Evolutionary conservation across 805 yeast genomes (phyloP).

Genomic region (Myxozyma lipomycoides): DNA sequence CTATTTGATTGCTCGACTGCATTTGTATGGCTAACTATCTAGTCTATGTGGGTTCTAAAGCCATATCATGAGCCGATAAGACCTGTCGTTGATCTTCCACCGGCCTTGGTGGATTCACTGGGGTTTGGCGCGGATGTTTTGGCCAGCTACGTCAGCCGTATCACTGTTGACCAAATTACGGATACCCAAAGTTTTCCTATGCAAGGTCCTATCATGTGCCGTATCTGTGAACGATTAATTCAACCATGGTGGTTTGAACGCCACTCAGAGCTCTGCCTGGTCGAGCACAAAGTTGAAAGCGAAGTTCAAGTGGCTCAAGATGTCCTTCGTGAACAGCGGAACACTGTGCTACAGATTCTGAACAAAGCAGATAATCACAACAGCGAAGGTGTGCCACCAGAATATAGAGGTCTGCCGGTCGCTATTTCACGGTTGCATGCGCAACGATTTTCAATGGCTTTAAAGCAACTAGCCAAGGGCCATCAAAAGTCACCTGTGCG

Average conservation of each 20-base stretch:
- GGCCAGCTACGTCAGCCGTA: constrained; percentile 61
- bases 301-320: constrained; percentile 75
- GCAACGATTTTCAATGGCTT: not conserved
- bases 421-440: constrained; percentile 9
- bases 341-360: constrained; percentile 17
- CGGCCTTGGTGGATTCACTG: constrained; percentile 61
- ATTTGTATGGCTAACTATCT: not conserved
- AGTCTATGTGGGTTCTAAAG: constrained; percentile 86
- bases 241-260: constrained; percentile 96
- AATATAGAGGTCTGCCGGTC: constrained; percentile 22
- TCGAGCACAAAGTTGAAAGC: constrained; percentile 80
- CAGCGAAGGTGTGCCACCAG: constrained; percentile 11
- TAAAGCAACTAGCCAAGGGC: constrained; percentile 9
- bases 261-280: constrained; percentile 81
- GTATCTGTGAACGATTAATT: constrained; percentile 86
- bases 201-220: constrained; percentile 53
- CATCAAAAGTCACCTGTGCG: constrained; percentile 21
- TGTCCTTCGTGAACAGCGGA: constrained; percentile 62
- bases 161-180: constrained; percentile 60
- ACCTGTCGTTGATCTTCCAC: constrained; percentile 65
- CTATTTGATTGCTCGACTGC: not conserved
- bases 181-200: constrained; percentile 44
- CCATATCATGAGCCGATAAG: constrained; percentile 64
- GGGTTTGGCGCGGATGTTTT: constrained; percentile 90
- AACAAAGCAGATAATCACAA: constrained; percentile 19